phyloP scores from a whole-genome alignment of 2,329 filamentous ascomycete species.

The Colletotrichum eremochloae region DNA sequence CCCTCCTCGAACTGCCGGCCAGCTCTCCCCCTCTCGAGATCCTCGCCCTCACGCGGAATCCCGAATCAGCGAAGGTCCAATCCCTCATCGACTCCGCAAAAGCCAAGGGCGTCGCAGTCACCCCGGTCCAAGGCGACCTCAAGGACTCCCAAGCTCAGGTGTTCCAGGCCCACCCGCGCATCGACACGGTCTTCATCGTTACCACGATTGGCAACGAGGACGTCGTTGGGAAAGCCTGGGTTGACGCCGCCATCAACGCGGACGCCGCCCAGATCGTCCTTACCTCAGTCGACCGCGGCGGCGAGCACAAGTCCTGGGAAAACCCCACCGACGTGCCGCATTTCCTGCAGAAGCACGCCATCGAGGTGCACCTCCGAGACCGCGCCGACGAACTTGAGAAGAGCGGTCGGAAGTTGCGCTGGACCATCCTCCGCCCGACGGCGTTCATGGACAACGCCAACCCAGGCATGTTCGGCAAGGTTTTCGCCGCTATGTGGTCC shows the following conservation, averaged over 20 bases:
- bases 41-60: slow-evolving; percentile 39
- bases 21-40: slow-evolving; percentile 30
- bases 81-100: slow-evolving; percentile 38
- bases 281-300: slow-evolving; percentile 46
- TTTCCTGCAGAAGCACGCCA: slow-evolving; percentile 44
- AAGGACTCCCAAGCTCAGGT: slow-evolving; percentile 41
- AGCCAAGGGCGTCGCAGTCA: slow-evolving; percentile 37
- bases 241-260: slow-evolving; percentile 50
- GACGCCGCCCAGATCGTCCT: slow-evolving; percentile 60
- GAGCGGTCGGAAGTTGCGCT: slow-evolving; percentile 23
- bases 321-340: slow-evolving; percentile 46
- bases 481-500: slow-evolving; percentile 48
- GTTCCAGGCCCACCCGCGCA: slow-evolving; percentile 43
- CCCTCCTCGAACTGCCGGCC: slow-evolving; percentile 43
- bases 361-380: slow-evolving; percentile 42
- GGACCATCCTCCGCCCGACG: slow-evolving; percentile 48
- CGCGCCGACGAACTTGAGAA: slow-evolving; percentile 28
- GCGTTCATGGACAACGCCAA: slow-evolving; percentile 49
- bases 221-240: slow-evolving; percentile 44
- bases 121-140: slow-evolving; percentile 44
- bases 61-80: slow-evolving; percentile 28
- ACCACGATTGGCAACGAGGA: slow-evolving; percentile 48
- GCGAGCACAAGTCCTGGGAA: slow-evolving; percentile 45
- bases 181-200: slow-evolving; percentile 47
- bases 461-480: slow-evolving; percentile 46